Conservation (phyloP, 1,284 basidiomycete species). For the Cutaneotrichosporon sp. region DNA sequence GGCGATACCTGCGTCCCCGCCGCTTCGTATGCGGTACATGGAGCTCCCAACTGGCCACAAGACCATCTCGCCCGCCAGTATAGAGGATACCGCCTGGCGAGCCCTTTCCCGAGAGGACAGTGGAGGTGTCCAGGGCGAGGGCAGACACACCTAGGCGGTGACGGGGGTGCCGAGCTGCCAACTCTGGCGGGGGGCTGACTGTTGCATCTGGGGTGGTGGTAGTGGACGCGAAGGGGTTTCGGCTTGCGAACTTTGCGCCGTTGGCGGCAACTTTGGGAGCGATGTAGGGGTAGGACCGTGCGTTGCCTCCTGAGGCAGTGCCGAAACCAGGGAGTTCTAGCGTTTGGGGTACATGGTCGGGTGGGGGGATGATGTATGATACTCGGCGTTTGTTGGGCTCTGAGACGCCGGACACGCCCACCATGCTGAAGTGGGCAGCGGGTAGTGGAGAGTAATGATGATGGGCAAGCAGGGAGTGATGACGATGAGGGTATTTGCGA, state of each 20-base stretch:
- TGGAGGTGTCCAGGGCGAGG: conserved; percentile 78
- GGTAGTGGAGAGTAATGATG: not conserved
- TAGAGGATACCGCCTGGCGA: conserved; percentile 88
- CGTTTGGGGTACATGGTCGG: conserved; percentile 52
- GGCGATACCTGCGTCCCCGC: conserved; percentile 46
- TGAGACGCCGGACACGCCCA: conserved; percentile 21
- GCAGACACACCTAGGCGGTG: conserved; percentile 84
- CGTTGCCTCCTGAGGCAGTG: conserved; percentile 43
- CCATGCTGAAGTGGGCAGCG: not conserved
- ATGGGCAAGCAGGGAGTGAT: too few relatives aligned
- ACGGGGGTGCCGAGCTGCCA: conserved; percentile 56
- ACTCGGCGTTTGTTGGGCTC: conserved; percentile 54
- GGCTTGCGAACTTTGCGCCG: conserved; percentile 29
- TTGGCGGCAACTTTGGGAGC: conserved; percentile 46
- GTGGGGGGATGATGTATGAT: conserved; percentile 78
- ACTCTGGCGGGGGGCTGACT: conserved; percentile 6
- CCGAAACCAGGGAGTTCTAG: conserved; percentile 67
- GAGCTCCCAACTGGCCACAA: conserved; percentile 88
- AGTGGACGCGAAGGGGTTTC: conserved; percentile 8
- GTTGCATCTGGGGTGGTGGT: too few relatives aligned
- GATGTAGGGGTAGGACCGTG: conserved; percentile 60
- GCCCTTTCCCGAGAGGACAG: conserved; percentile 59
- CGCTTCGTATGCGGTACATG: conserved; percentile 59
- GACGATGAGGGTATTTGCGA: too few relatives aligned
- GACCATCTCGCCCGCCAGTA: conserved; percentile 85